Conservation (phyloP, 2,329 filamentous ascomycete species). For the Claviceps monticola region DNA sequence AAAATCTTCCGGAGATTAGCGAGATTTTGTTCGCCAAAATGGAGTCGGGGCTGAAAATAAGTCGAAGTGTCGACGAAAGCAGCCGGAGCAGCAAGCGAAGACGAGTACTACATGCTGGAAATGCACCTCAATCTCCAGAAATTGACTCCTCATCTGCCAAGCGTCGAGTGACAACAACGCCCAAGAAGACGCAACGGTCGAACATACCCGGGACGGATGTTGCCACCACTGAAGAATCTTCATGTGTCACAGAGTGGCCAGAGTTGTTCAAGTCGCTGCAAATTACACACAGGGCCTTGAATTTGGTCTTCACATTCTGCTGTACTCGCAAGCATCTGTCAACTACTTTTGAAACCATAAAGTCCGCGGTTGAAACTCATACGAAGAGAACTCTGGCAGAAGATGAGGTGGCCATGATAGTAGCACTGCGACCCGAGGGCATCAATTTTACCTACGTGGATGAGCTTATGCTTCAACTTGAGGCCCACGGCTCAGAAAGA, state of each 20-base stretch:
- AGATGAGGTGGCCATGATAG: conserved; percentile 72
- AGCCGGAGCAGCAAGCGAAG: neutral
- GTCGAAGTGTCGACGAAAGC: neutral
- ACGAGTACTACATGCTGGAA: neutral
- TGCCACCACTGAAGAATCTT: neutral
- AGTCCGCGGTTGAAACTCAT: conserved; percentile 69
- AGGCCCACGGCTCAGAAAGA: conserved; percentile 53
- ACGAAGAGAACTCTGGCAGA: conserved; percentile 56
- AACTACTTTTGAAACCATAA: conserved; percentile 84
- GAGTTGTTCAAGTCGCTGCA: conserved; percentile 57
- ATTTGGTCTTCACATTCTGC: conserved; percentile 89
- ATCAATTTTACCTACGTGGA: conserved; percentile 82
- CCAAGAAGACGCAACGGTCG: neutral
- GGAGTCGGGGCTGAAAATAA: neutral
- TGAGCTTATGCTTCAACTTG: conserved; percentile 67
- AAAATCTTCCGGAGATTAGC: neutral
- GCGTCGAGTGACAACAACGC: neutral
- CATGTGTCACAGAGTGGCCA: conserved; percentile 48
- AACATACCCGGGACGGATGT: neutral
- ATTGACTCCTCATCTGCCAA: neutral
- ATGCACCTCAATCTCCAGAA: neutral
- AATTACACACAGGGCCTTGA: conserved; percentile 70
- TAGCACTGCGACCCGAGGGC: conserved; percentile 59
- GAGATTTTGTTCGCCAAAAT: neutral
- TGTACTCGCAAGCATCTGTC: conserved; percentile 83